phyloP scores from a whole-genome alignment of 2,329 filamentous ascomycete species.

The Fusarium albosuccineum region DNA sequence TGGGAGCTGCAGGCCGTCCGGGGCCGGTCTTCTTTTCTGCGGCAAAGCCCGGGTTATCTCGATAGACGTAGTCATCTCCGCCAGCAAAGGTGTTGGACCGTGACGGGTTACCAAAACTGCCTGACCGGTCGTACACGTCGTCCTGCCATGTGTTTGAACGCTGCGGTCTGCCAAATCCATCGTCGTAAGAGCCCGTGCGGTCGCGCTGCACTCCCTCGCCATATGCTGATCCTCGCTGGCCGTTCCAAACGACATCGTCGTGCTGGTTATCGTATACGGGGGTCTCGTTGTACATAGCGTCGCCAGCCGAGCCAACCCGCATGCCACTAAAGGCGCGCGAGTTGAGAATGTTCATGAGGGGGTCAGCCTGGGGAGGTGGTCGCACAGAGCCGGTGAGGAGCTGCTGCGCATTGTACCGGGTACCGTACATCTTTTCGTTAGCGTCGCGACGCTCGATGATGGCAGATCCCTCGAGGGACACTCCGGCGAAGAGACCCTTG shows the following conservation, averaged over 20 bases:
- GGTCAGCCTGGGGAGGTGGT: constrained; percentile 84
- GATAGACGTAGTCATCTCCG: constrained; percentile 66
- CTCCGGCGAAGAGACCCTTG: constrained; percentile 95
- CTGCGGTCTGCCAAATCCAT: constrained; percentile 68
- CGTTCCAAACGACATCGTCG: constrained; percentile 88
- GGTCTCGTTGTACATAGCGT: constrained; percentile 91
- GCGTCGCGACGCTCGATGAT: constrained; percentile 96
- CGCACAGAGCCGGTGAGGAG: constrained; percentile 83
- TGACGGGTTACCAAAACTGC: constrained; percentile 53
- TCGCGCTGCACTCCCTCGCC: constrained; percentile 70
- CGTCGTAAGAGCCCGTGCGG: constrained; percentile 55
- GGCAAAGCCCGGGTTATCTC: constrained; percentile 56
- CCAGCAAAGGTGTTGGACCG: constrained; percentile 66
- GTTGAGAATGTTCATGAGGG: constrained; percentile 87
- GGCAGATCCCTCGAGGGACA: constrained; percentile 91
- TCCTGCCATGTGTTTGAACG: constrained; percentile 81
- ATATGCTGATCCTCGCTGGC: constrained; percentile 75
- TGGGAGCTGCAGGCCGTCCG: constrained; percentile 85
- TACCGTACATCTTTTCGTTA: constrained; percentile 95
- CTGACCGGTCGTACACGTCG: constrained; percentile 76
- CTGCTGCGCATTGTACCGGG: constrained; percentile 82
- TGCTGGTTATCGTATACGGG: constrained; percentile 88
- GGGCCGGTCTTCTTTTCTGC: constrained; percentile 68
- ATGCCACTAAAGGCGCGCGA: constrained; percentile 85
- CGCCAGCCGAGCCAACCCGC: constrained; percentile 60